Base-by-base conservation (phyloP, 495 filamentous ascomycete species). In the Parathielavia appendiculata region DNA sequence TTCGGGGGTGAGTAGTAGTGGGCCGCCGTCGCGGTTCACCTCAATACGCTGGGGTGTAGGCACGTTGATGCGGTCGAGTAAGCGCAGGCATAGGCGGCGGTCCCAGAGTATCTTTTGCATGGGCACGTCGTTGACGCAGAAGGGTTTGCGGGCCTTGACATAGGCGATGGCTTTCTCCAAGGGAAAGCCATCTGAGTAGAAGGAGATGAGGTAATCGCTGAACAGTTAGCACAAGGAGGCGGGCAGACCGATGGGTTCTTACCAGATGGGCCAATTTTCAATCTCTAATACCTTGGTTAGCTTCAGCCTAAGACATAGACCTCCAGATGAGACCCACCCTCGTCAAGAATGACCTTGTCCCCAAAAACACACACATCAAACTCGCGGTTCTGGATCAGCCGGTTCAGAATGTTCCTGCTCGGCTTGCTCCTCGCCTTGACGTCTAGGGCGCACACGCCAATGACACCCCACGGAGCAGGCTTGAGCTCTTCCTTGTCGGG, bases 51-150 rank as follows among this genome's bases (percentile, higher is more conserved):
- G 85, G 1, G 95, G 93, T 0, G 91, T 96, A 3, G 89, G 86
- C 1, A 99, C 91, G 48, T 86, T 81, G 69, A 97, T 90, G 48
- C 85, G 82, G 69, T 97, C 93, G 50, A 99, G 75, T 35, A 99
- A 87, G 40, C 78, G 82, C 46, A 99, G 76, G 59, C 93, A 97
- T 17, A 97, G 76, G 43, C 93, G 85, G 30, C 93, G 84, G 73
- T 99, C 93, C 93, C 93, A 99, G 19, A 99, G 75, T 17, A 99
- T 85, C 75, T 93, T 95, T 71, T 99, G 93, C 93, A 99, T 97
- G 4, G 89, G 89, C 51, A 99, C 73, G 65, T 99, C 92, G 72
- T 99, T 99, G 67, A 99, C 89, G 68, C 91, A 96, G 59, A 96
- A 96, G 12, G 93, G 95, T 67, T 92, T 96, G 40, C 93, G 85